These are phyloP conservation scores for Aspergillus vadensis DNA, from an alignment of 2,329 filamentous ascomycete species.

Conservation along the genomic window DNA sequence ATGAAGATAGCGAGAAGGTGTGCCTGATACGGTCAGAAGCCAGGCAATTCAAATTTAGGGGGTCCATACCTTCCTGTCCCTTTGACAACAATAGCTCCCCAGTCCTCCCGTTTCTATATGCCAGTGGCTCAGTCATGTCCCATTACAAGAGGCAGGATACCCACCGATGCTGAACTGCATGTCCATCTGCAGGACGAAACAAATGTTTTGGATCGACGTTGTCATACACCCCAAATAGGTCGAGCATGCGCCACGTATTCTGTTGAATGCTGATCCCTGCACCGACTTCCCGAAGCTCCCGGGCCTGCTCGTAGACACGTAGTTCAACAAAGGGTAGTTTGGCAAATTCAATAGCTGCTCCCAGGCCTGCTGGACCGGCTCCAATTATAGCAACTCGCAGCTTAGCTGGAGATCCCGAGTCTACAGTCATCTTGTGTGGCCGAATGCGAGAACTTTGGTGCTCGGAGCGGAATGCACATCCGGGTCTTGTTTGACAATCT, in stretches of 20 bases:
- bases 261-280: constrained; percentile 16
- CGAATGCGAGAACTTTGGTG: background rate
- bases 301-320: constrained; percentile 17
- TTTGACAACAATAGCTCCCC: constrained; percentile 12
- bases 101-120: constrained; percentile 14
- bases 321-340: constrained; percentile 12
- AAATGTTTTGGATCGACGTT: constrained; percentile 12
- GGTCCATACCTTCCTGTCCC: constrained; percentile 6
- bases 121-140: background rate
- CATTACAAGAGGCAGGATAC: background rate
- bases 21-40: constrained; percentile 1
- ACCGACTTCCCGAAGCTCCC: constrained; percentile 14
- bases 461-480: too few relatives aligned
- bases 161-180: constrained; percentile 16
- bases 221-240: constrained; percentile 12
- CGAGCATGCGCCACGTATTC: constrained; percentile 20
- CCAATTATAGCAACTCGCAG: constrained; percentile 17
- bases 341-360: constrained; percentile 17
- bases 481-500: background rate
- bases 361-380: constrained; percentile 18
- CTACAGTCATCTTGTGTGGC: background rate
- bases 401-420: background rate
- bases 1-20: constrained; percentile 11
- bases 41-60: too few relatives aligned
- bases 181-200: constrained; percentile 15